A percentile compares a stretch with the other conserved stretches of the same genome.
phyloP scores from a whole-genome alignment of 129 eudicot species.

The Centaurea solstitialis region DNA sequence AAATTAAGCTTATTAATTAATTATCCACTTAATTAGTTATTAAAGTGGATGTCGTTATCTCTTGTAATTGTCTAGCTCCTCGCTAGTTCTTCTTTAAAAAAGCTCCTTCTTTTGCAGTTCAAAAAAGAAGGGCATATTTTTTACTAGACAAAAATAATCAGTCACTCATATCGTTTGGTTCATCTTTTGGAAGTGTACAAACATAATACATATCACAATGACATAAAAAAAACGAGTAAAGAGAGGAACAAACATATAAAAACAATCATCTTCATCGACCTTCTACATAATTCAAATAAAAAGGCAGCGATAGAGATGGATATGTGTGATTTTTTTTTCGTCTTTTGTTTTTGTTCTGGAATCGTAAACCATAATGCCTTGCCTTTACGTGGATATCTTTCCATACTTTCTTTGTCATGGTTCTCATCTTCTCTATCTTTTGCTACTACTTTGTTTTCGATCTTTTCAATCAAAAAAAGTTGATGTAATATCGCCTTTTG shows the following conservation, averaged over 20 bases:
- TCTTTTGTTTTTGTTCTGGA: constrained; percentile 32
- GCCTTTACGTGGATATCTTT: background rate
- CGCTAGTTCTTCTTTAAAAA: too few species aligned
- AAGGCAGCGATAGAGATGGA: constrained; percentile 14
- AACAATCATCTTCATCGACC: background rate
- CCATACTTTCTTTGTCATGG: constrained; percentile 20
- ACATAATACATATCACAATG: background rate
- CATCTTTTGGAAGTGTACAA: background rate
- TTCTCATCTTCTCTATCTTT: constrained; percentile 21
- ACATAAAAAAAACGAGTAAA: background rate
- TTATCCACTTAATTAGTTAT: too few species aligned
- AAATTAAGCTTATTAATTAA: background rate
- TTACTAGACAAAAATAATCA: background rate
- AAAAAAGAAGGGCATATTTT: too few species aligned
- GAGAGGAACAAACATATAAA: background rate
- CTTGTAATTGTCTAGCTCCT: too few species aligned
- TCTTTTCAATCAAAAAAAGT: constrained; percentile 12
- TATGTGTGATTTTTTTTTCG: constrained; percentile 10
- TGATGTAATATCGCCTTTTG: constrained; percentile 25
- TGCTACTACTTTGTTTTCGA: constrained; percentile 20
- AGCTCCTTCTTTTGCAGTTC: too few species aligned
- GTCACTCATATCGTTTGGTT: background rate
- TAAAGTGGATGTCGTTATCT: too few species aligned
- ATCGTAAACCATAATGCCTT: constrained; percentile 28
- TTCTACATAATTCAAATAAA: constrained; percentile 12